Conservation (phyloP, 202 grass and related monocot genomes). For the Saccharum hybrid region DNA sequence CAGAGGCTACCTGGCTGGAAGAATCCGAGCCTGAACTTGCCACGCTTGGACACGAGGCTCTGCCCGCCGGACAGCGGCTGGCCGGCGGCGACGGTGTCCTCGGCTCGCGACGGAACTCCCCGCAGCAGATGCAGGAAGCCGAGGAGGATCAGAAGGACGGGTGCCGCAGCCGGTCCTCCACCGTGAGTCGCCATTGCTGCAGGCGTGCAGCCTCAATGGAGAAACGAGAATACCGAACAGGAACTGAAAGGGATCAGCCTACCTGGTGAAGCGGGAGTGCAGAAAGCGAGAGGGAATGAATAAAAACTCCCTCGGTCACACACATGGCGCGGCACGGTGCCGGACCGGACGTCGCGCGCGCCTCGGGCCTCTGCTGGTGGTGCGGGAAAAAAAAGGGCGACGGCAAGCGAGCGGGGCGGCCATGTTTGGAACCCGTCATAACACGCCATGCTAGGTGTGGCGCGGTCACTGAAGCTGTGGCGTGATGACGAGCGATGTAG, state of each 20-base stretch:
- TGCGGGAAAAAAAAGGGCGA: background rate
- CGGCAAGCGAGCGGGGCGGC: no score
- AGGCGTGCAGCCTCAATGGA: background rate
- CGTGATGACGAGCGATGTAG: no score
- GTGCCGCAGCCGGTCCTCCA: background rate
- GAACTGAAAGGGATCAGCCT: background rate
- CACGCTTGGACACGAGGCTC: slow-evolving; percentile 50
- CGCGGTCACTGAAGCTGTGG: no score
- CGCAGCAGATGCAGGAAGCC: background rate
- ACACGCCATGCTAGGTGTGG: no score
- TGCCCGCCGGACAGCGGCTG: slow-evolving; percentile 45
- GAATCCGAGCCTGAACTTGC: slow-evolving; percentile 69
- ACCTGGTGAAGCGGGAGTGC: background rate
- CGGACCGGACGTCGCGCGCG: no score
- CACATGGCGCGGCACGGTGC: background rate
- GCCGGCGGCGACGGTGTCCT: slow-evolving; percentile 40
- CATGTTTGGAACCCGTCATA: no score
- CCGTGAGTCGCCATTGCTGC: slow-evolving; percentile 30
- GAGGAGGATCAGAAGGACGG: background rate
- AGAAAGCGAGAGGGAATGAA: background rate
- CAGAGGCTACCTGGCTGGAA: slow-evolving; percentile 49
- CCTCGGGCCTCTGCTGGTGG: background rate
- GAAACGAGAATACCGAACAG: background rate
- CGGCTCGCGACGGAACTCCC: background rate
- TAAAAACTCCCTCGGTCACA: background rate